A percentile compares a stretch with the other conserved stretches of the same genome.
phyloP scores from a whole-genome alignment of 2,329 filamentous ascomycete species.

The Diaporthe longicolla region DNA sequence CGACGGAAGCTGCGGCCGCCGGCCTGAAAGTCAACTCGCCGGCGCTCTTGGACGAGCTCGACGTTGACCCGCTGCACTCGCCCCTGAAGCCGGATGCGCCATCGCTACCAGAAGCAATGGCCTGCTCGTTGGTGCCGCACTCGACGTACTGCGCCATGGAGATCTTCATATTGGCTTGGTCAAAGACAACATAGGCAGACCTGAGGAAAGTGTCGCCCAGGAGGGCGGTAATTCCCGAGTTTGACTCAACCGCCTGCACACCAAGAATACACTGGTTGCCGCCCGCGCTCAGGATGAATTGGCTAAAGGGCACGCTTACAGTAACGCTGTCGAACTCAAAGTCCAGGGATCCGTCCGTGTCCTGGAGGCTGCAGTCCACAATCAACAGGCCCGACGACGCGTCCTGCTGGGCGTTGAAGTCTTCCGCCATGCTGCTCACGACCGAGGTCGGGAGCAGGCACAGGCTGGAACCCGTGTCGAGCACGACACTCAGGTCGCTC shows the following conservation, averaged over 20 bases:
- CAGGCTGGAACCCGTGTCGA: constrained; percentile 78
- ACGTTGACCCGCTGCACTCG: constrained; percentile 41
- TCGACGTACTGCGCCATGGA: constrained; percentile 51
- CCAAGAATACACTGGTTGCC: constrained; percentile 44
- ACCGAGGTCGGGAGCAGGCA: constrained; percentile 74
- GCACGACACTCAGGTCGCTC: constrained; percentile 62
- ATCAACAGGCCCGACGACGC: constrained; percentile 56
- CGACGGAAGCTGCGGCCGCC: constrained; percentile 22
- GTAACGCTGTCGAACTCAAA: constrained; percentile 56
- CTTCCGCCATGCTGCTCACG: constrained; percentile 59
- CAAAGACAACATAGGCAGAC: constrained; percentile 51
- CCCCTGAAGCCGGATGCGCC: constrained; percentile 44
- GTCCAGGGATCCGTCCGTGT: constrained; percentile 52
- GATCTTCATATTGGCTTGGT: constrained; percentile 51
- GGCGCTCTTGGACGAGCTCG: constrained; percentile 3
- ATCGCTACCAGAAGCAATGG: constrained; percentile 45
- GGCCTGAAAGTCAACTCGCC: constrained; percentile 18
- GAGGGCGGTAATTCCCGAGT: constrained; percentile 44
- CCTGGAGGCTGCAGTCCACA: constrained; percentile 55
- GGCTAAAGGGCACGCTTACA: constrained; percentile 56
- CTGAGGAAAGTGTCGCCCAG: constrained; percentile 53
- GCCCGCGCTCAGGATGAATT: constrained; percentile 52
- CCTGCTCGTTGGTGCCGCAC: constrained; percentile 50
- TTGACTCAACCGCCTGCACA: constrained; percentile 44
- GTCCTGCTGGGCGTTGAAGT: constrained; percentile 62